These are phyloP conservation scores for Ciborinia camelliae DNA, from an alignment of 2,329 filamentous ascomycete species.

Conservation along the genomic window DNA sequence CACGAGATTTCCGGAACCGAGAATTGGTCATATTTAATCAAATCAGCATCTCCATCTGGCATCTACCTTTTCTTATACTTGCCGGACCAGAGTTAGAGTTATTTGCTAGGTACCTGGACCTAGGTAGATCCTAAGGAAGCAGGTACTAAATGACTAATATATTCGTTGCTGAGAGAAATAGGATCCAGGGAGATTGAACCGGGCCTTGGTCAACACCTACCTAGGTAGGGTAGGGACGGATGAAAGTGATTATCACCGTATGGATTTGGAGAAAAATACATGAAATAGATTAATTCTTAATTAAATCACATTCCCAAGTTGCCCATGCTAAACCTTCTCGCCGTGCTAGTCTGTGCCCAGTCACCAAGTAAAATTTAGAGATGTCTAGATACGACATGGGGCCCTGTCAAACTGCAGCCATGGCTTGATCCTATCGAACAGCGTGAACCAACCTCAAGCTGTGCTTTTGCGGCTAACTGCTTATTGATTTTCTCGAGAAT, in stretches of 20 bases:
- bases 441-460: conserved; percentile 12
- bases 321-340: background rate
- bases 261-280: background rate
- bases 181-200: conserved; percentile 2
- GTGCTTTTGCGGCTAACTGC: conserved; percentile 12
- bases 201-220: background rate
- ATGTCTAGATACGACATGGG: conserved; percentile 11
- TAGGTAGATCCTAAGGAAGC: background rate
- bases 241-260: conserved; percentile 1
- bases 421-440: background rate
- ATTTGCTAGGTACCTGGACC: background rate
- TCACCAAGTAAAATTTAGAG: conserved; percentile 13
- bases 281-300: conserved; percentile 1
- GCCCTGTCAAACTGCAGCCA: conserved; percentile 14
- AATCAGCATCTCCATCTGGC: background rate
- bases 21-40: conserved; percentile 9
- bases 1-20: conserved; percentile 1
- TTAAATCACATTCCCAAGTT: background rate
- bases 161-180: background rate
- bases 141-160: conserved; percentile 2
- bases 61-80: background rate
- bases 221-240: background rate
- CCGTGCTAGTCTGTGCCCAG: conserved; percentile 13
- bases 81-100: conserved; percentile 2
- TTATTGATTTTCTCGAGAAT: background rate